These are phyloP conservation scores for Opeltia flavorubescens DNA, from an alignment of 495 filamentous ascomycete species.

Conservation along the genomic window DNA sequence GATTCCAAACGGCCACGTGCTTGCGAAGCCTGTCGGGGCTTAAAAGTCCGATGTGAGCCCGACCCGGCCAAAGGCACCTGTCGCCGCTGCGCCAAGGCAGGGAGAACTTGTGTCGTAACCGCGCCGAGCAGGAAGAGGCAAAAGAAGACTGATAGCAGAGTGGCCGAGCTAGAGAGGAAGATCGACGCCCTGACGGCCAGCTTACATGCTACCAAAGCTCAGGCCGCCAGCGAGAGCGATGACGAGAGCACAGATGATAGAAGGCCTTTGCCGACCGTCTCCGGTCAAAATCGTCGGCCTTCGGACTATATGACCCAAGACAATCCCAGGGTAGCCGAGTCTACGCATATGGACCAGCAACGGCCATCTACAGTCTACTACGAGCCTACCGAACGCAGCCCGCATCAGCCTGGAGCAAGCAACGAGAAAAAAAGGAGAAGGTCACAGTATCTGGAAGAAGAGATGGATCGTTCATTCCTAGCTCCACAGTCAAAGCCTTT, in stretches of 20 bases:
- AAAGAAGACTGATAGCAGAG: constrained; percentile 85
- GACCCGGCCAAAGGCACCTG: constrained; percentile 55
- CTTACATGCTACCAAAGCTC: constrained; percentile 42
- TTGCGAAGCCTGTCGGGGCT: constrained; percentile 77
- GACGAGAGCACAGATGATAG: constrained; percentile 19
- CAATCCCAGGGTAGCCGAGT: background rate
- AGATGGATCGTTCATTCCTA: background rate
- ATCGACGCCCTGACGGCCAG: constrained; percentile 78
- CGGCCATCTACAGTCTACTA: background rate
- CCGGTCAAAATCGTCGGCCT: background rate
- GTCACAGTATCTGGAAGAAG: constrained; percentile 1
- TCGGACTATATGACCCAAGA: background rate
- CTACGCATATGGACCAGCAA: constrained; percentile 4
- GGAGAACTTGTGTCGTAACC: constrained; percentile 66
- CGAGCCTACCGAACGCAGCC: background rate
- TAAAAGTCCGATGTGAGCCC: constrained; percentile 85
- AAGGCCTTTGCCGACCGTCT: constrained; percentile 11
- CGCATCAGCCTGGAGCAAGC: background rate
- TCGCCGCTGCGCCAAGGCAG: constrained; percentile 75
- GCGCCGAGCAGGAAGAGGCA: constrained; percentile 72
- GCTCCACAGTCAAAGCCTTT: background rate
- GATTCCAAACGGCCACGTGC: constrained; percentile 73
- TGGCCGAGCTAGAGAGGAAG: constrained; percentile 88
- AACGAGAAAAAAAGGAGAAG: background rate
- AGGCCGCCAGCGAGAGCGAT: constrained; percentile 14